Base-by-base conservation (phyloP, 2,329 filamentous ascomycete genomes). In the Raffaelea albimanens region DNA sequence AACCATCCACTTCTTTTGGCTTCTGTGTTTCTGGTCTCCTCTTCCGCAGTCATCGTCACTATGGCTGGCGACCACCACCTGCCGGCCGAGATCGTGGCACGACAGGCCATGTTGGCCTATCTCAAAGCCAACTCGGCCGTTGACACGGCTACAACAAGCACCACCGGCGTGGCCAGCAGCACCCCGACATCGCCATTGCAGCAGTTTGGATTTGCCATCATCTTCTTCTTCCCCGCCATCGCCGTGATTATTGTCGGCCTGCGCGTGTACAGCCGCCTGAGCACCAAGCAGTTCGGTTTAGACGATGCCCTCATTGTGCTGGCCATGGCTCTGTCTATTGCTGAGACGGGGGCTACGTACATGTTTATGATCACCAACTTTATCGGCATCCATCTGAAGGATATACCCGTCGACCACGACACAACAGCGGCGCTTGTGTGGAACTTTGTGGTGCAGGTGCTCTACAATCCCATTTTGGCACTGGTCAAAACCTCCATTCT, bases 401-500 rank as follows among this genome's bases (percentile, higher is more conserved):
- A 53, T 29, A 29, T 54, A 8, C 52, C 53, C 3, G 7, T 33
- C 20, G 34, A 41, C 3, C 44, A 50, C 52, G 48, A 53, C 20
- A 21, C 21, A 3, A 22, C 18, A 10, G 11, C 40, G 19, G 50
- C 43, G 40, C 19, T 36, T 7, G 41, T 51, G 34, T 55, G 53
- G 53, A 54, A 51, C 23, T 53, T 49, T 22, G 46, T 44, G 20
- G 52, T 54, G 23, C 48, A 53, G 45, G 46, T 54, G 22, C 44
- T 54, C 16, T 55, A 54, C 52, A 54, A 54, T 31, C 53, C 52
- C 8, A 51, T 54, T 44, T 50, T 55, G 25, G 59, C 62, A 3
- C 53, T 64, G 33, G 61, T 65, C 52, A 65, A 65, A 52, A 58
- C 59, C 1, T 63, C 62, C 0, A 57, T 62, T 22, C 55, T 65